Evolutionary conservation across 164 flowering plant species (phyloP), one percentile per base, ranked within the genome.

Genomic region (Vitis labrusca): DNA sequence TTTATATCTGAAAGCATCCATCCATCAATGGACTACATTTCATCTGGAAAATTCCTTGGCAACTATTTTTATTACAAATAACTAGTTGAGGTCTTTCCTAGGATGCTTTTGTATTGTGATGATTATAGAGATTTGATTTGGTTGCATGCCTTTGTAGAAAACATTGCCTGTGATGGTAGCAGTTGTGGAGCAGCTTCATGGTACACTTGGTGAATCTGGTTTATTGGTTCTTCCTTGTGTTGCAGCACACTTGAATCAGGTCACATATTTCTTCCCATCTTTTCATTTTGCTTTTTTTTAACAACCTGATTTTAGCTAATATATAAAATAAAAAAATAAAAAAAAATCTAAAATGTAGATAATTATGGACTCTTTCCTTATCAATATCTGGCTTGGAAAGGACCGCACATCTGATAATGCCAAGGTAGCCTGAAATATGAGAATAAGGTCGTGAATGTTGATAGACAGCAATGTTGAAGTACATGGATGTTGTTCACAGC

Each of bases 201-300:
- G 97, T 75, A 89, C 91, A 56, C 73, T 92, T 32, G 97, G 98
- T 56, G 92, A 86, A 84, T 78, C 97, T 56, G 97, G 97, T 64
- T 75, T 94, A 80, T 78, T 92, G 64, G 90, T 92, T 82, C 93
- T 94, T 77, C 98, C 98, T 55, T 92, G 97, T 76, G 91, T 94
- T 50, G 98, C 97, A 37, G 95, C 97, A 9, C 98, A 94, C 82
- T 63, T 94, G 67, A 85, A 76, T 81, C 98, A 92, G 98, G 98
- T 92, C 54, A 54, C 55, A n/a, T 63, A 9, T 13, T 48, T 50
- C 11, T 11, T 1, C 29, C 52, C 17, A 23, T 14, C 52, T 50
- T 64, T 63, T 16, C 23, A 52, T 69, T 58, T 0, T 17, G 61
- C 27, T 44, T 15, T 3, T 19, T 12, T 29, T 61, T 8, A 15